Percentiles rank a stretch among this genome's conserved stretches.
Evolutionary conservation across 768 basidiomycete species (phyloP).

Genomic region (Lactifluus hygrophoroides): DNA sequence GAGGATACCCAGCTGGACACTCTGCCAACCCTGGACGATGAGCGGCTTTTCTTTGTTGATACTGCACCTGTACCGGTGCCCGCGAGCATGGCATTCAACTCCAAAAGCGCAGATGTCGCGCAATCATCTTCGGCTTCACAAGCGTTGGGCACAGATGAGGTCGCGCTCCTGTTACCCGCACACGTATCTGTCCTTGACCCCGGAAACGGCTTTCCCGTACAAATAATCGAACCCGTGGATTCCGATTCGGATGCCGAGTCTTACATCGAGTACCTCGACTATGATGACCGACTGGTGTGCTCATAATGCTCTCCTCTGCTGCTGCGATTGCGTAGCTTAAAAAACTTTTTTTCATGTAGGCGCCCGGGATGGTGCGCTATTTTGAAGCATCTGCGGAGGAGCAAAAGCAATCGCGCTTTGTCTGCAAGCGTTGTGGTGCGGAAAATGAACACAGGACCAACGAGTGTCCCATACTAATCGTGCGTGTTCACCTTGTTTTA

Average conservation of each 20-base stretch:
- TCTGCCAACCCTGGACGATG: not conserved
- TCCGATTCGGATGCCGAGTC: slow-evolving; percentile 51
- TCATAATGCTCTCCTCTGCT: not conserved
- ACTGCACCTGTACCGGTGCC: slow-evolving; percentile 33
- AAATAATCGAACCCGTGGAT: slow-evolving; percentile 39
- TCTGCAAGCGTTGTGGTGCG: slow-evolving; percentile 73
- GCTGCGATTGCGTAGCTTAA: not conserved
- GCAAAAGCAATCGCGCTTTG: slow-evolving; percentile 37
- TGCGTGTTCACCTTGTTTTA: slow-evolving; percentile 29
- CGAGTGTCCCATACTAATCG: slow-evolving; percentile 66
- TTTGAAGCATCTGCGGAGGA: slow-evolving; percentile 43
- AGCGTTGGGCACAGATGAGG: not conserved
- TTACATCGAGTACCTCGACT: slow-evolving; percentile 74
- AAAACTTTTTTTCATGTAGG: slow-evolving; percentile 30
- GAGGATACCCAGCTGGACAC: not conserved
- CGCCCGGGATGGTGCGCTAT: slow-evolving; percentile 47
- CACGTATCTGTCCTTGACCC: slow-evolving; percentile 55
- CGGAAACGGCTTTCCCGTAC: slow-evolving; percentile 30
- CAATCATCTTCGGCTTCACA: not conserved
- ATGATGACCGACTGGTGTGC: slow-evolving; percentile 49
- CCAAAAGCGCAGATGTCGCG: slow-evolving; percentile 3
- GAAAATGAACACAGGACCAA: slow-evolving; percentile 61
- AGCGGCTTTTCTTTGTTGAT: slow-evolving; percentile 44
- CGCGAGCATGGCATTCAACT: slow-evolving; percentile 19
- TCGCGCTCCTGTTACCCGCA: slow-evolving; percentile 48